Percentiles rank a stretch among this genome's conserved stretches.
Evolutionary conservation across 139 green algal species (phyloP).

Genomic region (Desmodesmus armatus): DNA sequence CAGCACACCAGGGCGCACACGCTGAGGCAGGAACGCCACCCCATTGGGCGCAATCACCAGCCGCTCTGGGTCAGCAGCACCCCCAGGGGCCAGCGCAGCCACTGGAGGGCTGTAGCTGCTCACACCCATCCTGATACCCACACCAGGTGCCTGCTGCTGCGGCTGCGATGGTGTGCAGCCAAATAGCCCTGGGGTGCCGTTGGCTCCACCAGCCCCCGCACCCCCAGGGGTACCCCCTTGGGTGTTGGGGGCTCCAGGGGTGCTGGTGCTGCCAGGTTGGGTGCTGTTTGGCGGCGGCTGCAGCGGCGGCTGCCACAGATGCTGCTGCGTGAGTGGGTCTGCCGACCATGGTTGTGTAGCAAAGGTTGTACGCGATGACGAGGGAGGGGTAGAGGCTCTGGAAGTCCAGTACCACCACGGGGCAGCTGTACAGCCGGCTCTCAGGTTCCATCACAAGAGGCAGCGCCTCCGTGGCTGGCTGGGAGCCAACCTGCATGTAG

Average conservation of each 20-base stretch:
- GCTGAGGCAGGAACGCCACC: conserved; percentile 79
- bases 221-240: neutral
- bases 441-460: conserved; percentile 98
- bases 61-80: conserved; percentile 33
- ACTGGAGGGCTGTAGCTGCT: conserved; percentile 33
- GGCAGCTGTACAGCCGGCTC: conserved; percentile 83
- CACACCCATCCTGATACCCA: conserved; percentile 27
- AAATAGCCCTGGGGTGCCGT: neutral
- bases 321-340: conserved; percentile 65
- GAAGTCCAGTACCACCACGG: conserved; percentile 97
- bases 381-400: conserved; percentile 97
- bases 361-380: conserved; percentile 99
- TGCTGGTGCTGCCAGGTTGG: neutral
- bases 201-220: neutral
- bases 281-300: neutral
- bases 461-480: conserved; percentile 94
- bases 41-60: conserved; percentile 90
- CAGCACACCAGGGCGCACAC: conserved; percentile 86
- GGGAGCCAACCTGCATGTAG: conserved; percentile 73
- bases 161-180: neutral
- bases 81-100: conserved; percentile 9
- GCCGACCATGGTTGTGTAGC: conserved; percentile 93
- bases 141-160: conserved; percentile 24
- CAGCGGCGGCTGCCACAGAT: conserved; percentile 3
- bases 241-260: neutral